Base-by-base conservation (phyloP, 2,329 filamentous ascomycete genomes). In the Magnaporthales sp. region DNA sequence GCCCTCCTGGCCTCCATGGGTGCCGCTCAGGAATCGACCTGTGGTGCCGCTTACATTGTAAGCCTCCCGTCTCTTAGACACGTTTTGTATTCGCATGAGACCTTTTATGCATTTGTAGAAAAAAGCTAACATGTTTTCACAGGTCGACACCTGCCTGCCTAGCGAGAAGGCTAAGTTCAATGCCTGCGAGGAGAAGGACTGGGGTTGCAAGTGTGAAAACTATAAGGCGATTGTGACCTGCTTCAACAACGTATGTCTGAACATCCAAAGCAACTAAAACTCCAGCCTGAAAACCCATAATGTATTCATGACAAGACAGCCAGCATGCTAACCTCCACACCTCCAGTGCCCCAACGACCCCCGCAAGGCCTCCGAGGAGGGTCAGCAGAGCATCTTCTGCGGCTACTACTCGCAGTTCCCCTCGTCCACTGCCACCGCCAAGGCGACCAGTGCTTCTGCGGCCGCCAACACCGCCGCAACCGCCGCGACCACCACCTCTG, bases 341-440 rank as follows among this genome's bases (percentile, higher is more conserved):
- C 83, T 83, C 78, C 84, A 85, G 80, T 85, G 83, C 78, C 83
- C 83, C 72, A 76, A 80, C 71, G 82, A 85, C 74, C 1, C 72
- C 64, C 77, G 79, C 62, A 75, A 72, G 68, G 66, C 70, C 65
- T 66, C 73, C 24, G 76, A 76, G 70, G 69, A 75, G 64, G 72
- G 75, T 70, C 77, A 80, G 72, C 77, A 80, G 69, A 72, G 73
- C 68, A 76, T 78, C 71, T 80, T 75, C 77, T 84, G 83, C 77
- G 73, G 74, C 67, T 78, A 81, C 70, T 81, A 80, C 68, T 79
- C 76, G 67, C 76, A 80, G 72, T 80, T 77, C 74, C 75, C 78
- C 65, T 77, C 78, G 64, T 66, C 70, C 62, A 74, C 72, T 67
- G 64, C 67, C 64, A 66, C 67, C 61, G 73, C 73, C 56, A 72